phyloP scores from a whole-genome alignment of 106 monocot species.

The Dendrobium nobile region DNA sequence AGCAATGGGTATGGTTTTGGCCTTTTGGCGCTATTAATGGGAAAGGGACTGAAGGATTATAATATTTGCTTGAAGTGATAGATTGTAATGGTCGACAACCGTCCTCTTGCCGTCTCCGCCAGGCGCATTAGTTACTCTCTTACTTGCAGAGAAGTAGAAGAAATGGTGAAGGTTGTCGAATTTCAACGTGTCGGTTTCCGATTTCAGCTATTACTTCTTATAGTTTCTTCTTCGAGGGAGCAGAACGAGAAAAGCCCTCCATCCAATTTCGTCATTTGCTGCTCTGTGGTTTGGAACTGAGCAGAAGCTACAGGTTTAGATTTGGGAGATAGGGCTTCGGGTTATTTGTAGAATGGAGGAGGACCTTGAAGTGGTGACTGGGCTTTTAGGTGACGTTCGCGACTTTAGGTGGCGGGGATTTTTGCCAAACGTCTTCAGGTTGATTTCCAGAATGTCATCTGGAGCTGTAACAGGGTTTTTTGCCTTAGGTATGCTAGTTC shows the following conservation, averaged over 20 bases:
- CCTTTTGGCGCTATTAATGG: too few relatives aligned
- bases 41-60: too few relatives aligned
- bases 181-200: not conserved
- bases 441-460: slow-evolving; percentile 1
- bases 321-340: not conserved
- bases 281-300: not conserved
- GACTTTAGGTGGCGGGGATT: not conserved
- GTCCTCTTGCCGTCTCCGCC: too few relatives aligned
- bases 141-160: too few relatives aligned
- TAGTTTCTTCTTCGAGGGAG: not conserved
- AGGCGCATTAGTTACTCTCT: too few relatives aligned
- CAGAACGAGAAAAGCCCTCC: not conserved
- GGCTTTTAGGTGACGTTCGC: not conserved
- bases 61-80: too few relatives aligned
- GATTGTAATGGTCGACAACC: too few relatives aligned
- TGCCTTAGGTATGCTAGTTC: not conserved
- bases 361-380: not conserved
- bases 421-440: not conserved
- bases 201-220: not conserved
- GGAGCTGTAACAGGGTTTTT: not conserved
- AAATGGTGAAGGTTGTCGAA: not conserved
- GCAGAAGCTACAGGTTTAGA: not conserved
- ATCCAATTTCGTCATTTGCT: not conserved
- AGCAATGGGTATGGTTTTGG: too few relatives aligned
- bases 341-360: not conserved